These are phyloP conservation scores for Priceomyces melissophilus DNA, from an alignment of 805 yeast species.

Conservation along the genomic window DNA sequence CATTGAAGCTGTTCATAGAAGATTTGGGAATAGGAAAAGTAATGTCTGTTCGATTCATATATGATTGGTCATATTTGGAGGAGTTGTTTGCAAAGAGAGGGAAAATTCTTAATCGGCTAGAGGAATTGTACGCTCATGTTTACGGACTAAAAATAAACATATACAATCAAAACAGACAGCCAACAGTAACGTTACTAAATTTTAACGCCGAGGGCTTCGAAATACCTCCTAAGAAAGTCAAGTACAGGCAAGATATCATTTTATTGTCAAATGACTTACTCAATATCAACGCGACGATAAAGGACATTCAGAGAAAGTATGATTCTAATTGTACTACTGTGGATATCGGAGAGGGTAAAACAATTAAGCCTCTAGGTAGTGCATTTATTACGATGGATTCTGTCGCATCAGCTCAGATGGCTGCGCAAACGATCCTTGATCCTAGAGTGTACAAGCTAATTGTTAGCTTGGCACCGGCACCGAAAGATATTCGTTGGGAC, in stretches of 20 bases:
- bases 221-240: constrained; percentile 7
- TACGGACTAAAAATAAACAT: constrained; percentile 43
- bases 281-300: constrained; percentile 38
- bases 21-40: constrained; percentile 55
- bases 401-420: constrained; percentile 49
- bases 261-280: constrained; percentile 31
- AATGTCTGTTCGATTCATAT: constrained; percentile 46
- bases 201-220: constrained; percentile 5
- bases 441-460: constrained; percentile 43
- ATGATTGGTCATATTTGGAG: constrained; percentile 43
- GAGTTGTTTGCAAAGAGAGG: constrained; percentile 33
- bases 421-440: constrained; percentile 44
- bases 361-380: constrained; percentile 38
- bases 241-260: constrained; percentile 29
- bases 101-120: constrained; percentile 32
- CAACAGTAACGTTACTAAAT: constrained; percentile 25
- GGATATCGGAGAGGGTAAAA: constrained; percentile 21
- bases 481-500: constrained; percentile 44
- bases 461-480: constrained; percentile 45
- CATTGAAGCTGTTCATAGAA: constrained; percentile 49
- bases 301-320: constrained; percentile 28
- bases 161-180: constrained; percentile 29
- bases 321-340: constrained; percentile 23
- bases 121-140: constrained; percentile 37
- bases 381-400: constrained; percentile 50